Evolutionary conservation across 495 filamentous ascomycete genomes (phyloP), one percentile per base, ranked within the genome.

Genomic region (Hypoxylon perforatum): DNA sequence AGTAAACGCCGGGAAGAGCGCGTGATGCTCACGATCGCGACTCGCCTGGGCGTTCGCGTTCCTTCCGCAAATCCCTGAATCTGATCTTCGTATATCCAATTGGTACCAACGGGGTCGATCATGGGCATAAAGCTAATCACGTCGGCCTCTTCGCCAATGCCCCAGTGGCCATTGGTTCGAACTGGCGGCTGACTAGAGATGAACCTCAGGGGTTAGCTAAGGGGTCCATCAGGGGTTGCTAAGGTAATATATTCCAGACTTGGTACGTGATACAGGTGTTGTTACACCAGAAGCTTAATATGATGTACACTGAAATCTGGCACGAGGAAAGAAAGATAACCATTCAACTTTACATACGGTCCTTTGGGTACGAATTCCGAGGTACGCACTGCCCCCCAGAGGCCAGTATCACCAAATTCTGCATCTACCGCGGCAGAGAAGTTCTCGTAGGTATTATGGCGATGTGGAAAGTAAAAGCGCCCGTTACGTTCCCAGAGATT

Each of bases 71-170:
- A 94, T 19, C 91, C 91, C 0, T 89, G 90, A n/a, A 89, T 84
- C 71, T 93, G 89, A 64, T 90, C 82, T 3, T 84, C 81, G 15
- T 93, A 88, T n/a, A 89, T 75, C 91, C 91, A 94, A 47, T 86
- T 88, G 0, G 91, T 93, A 39, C 84, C 82, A 46, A 87, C 83
- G 0, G 91, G 92, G 71, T 94, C 86, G 75, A 92, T 93, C 17
- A 94, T 80, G 1, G 91, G 91, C 74, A 91, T 93, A 76, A 94
- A 87, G 12, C 89, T 90, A 49, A 94, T 90, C 36, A 94, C 78
- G 74, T 94, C 91, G 2, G 92, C 91, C 36, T 90, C 88, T 76
- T 94, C 92, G 48, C 81, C 88, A 3, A 92, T 85, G 25, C 91
- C 91, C 90, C 91, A 93, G 39, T 78, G 70, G 63, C 90, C 88